These are phyloP conservation scores for Epicoccum nigrum DNA, from an alignment of 2,329 filamentous ascomycete species.

Conservation along the genomic window DNA sequence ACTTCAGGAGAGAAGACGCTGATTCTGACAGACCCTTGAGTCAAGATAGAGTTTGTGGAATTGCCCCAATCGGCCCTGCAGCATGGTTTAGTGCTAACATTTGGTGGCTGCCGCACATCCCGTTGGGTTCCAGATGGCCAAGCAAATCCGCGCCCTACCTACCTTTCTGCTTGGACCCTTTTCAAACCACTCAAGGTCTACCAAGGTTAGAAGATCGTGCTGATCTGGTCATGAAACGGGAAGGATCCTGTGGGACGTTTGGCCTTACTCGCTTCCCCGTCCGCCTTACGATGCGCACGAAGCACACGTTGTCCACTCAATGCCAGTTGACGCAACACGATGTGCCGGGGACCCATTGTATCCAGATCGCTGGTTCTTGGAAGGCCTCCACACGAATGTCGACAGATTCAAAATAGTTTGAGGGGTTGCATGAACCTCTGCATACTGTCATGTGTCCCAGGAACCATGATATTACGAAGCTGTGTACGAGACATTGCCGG, in stretches of 20 bases:
- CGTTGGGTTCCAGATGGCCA: slow-evolving; percentile 2
- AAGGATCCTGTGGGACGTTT: slow-evolving; percentile 14
- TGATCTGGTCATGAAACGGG: slow-evolving; percentile 17
- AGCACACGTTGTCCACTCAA: slow-evolving; percentile 10
- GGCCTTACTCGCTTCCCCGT: slow-evolving; percentile 9
- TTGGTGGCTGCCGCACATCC: slow-evolving; percentile 4
- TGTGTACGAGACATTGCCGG: background rate
- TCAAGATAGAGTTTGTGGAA: slow-evolving; percentile 27
- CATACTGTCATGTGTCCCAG: background rate
- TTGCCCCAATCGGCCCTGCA: slow-evolving; percentile 10
- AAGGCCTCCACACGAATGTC: background rate
- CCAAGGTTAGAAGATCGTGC: slow-evolving; percentile 8
- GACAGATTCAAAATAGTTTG: background rate
- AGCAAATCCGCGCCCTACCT: slow-evolving; percentile 1
- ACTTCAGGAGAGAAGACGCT: slow-evolving; percentile 25
- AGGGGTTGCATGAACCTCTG: background rate
- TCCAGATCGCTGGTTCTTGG: slow-evolving; percentile 1
- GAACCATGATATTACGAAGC: background rate
- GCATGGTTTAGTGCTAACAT: background rate
- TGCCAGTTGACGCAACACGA: slow-evolving; percentile 14
- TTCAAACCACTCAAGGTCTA: slow-evolving; percentile 3
- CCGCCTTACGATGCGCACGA: slow-evolving; percentile 10
- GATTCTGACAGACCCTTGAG: slow-evolving; percentile 21
- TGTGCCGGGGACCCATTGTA: background rate
- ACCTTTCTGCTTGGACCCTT: slow-evolving; percentile 10